Conservation (phyloP, 169 alveolate species). For the Cryptosporidium muris region DNA sequence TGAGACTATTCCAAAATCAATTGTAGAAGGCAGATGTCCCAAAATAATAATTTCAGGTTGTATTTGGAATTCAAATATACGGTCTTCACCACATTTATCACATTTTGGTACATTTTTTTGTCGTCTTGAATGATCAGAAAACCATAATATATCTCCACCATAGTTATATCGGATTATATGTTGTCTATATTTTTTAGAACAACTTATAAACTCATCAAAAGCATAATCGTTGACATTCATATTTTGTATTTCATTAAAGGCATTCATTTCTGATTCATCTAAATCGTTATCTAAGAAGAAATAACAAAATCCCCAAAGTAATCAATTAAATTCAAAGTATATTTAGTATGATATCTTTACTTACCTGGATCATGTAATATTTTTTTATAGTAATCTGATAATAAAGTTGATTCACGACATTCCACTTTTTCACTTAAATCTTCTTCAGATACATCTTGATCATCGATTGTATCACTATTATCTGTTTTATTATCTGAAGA, state of each 20-base stretch:
- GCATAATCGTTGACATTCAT: neutral
- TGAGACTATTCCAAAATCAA: constrained; percentile 47
- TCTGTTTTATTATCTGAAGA: neutral
- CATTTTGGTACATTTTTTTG: constrained; percentile 23
- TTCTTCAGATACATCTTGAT: constrained; percentile 15
- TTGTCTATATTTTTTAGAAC: constrained; percentile 23
- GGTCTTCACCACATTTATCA: constrained; percentile 15
- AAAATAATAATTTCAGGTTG: constrained; percentile 53
- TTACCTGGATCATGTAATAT: constrained; percentile 39
- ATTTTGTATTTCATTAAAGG: constrained; percentile 18
- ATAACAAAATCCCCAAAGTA: neutral
- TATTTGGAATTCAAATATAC: constrained; percentile 51
- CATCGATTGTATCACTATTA: neutral
- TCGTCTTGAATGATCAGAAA: constrained; percentile 27
- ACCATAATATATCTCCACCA: constrained; percentile 38
- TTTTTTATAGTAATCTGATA: constrained; percentile 17
- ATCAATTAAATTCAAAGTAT: neutral
- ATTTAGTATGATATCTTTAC: neutral
- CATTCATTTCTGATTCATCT: constrained; percentile 67
- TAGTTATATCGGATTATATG: constrained; percentile 46
- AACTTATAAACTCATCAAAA: constrained; percentile 33
- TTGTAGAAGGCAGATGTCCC: constrained; percentile 23
- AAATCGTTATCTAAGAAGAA: constrained; percentile 42
- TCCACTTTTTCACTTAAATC: neutral
- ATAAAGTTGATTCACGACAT: constrained; percentile 25